Evolutionary conservation across 139 green algal species (phyloP).

Genomic region (Coelastrella sp.): DNA sequence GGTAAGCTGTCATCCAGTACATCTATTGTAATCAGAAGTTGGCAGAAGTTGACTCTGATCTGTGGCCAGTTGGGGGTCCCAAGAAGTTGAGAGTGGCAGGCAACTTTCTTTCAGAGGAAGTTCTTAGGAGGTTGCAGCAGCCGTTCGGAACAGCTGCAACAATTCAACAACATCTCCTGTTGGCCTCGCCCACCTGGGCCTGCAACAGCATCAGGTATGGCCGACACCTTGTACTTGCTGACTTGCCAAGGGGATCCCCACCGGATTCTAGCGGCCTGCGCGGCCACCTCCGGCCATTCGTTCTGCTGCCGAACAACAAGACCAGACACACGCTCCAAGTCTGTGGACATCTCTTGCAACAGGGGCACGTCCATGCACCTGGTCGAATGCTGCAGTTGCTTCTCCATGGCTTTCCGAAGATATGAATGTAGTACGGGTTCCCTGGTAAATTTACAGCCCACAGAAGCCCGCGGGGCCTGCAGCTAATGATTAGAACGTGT

Average conservation of each 20-base stretch:
- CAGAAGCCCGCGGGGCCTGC: too few relatives aligned
- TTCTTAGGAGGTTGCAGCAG: not conserved
- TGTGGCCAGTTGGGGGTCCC: too few relatives aligned
- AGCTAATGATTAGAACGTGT: too few relatives aligned
- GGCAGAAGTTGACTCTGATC: too few relatives aligned
- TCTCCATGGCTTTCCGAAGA: too few relatives aligned
- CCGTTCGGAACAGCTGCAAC: not conserved
- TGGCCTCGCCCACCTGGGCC: not conserved
- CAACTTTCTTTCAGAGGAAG: not conserved
- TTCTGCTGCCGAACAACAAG: not conserved
- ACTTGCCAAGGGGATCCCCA: not conserved
- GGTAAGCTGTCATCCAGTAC: too few relatives aligned
- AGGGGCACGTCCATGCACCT: not conserved
- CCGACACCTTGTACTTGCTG: slow-evolving; percentile 46
- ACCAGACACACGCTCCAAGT: not conserved
- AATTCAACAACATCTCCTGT: not conserved
- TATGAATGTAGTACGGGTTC: too few relatives aligned
- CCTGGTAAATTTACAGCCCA: too few relatives aligned
- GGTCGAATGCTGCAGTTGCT: too few relatives aligned
- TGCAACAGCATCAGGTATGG: not conserved
- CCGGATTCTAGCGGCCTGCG: slow-evolving; percentile 6
- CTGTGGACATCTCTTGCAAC: slow-evolving; percentile 7
- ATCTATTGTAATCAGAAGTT: too few relatives aligned
- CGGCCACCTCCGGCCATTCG: slow-evolving; percentile 3
- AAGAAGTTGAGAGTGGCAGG: too few relatives aligned